Evolutionary conservation across 139 green algal species (phyloP), one percentile per base, ranked within the genome.

Genomic region (Chlorella sp.): DNA sequence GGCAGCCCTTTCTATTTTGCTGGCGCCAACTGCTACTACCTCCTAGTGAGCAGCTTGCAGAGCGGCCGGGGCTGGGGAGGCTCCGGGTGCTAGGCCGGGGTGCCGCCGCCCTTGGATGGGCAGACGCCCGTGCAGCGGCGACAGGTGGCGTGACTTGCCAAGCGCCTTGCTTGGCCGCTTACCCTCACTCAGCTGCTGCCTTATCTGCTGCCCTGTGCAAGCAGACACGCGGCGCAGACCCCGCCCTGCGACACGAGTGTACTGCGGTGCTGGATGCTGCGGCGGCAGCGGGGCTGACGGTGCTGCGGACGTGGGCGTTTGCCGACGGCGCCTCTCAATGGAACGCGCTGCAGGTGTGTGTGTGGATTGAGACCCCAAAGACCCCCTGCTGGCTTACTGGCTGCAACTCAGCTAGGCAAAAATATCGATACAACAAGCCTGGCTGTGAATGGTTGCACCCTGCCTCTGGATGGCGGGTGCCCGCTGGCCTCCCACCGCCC

Each of bases 11-110:
- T 92, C 26, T 91, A 78, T 34, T 97, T 97, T 60, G 89, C 85
- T 19, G 95, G 95, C 48, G 92, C 89, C 30, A 97, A 97, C 90
- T 96, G 92, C 83, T 96, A 97, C 88, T 97, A 96, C 30, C 71
- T 97, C 2, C 87, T 97, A 91, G 93, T 94, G 84, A 78, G 89
- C 11, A 34, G 69, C 26, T 28, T 11, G 69, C 37, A 57, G 48
- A 57, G 48, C 7, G 48, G 48, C 5, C 48, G 48, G 9, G 48
- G 48, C 48, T 57, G 48, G 48, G 48, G 48, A 57, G 48, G 48
- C 48, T 5, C 48, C 48, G 48, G 48, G 48, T 57, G 48, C 48
- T 57, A 57, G 48, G 48, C 48, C 48, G 48, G 48, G 48, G 48
- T 9, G 48, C 48, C 48, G 48, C 48, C 48, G 48, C 48, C 48